Percentiles rank a stretch among this genome's conserved stretches.
These are phyloP conservation scores for Clonostachys sp. DNA, from an alignment of 2,329 filamentous ascomycete species.

Conservation along the genomic window DNA sequence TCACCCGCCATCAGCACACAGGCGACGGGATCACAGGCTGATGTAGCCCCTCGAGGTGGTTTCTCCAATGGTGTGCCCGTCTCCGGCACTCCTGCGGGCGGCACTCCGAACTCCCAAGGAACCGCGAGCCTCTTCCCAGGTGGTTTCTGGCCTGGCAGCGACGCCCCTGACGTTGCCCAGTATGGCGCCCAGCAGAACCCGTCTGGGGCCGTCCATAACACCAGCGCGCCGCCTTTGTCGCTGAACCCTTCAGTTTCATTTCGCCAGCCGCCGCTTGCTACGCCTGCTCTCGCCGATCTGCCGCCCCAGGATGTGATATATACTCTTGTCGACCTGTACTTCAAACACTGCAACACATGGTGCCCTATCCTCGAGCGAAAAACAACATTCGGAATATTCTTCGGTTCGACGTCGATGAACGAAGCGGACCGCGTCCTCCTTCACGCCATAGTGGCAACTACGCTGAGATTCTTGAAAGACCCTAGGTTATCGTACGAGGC, in stretches of 20 bases:
- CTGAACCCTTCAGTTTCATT: not conserved
- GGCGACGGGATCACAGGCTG: slow-evolving; percentile 15
- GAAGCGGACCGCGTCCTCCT: slow-evolving; percentile 33
- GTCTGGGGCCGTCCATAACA: not conserved
- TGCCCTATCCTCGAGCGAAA: slow-evolving; percentile 38
- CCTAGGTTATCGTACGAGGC: slow-evolving; percentile 27
- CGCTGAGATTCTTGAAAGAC: slow-evolving; percentile 34
- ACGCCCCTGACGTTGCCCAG: slow-evolving; percentile 3
- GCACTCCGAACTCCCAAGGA: slow-evolving; percentile 4
- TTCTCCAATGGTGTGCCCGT: not conserved
- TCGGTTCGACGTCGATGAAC: slow-evolving; percentile 29
- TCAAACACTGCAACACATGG: slow-evolving; percentile 62
- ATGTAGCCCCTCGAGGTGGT: not conserved
- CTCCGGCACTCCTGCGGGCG: slow-evolving; percentile 1
- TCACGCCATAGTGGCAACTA: slow-evolving; percentile 37
- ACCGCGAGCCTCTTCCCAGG: not conserved
- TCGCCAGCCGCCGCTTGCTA: not conserved
- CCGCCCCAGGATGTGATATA: slow-evolving; percentile 58
- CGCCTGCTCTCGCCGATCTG: slow-evolving; percentile 31
- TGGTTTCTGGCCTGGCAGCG: slow-evolving; percentile 3
- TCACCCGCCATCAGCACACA: slow-evolving; percentile 30
- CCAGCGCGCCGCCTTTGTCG: not conserved
- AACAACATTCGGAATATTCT: slow-evolving; percentile 31
- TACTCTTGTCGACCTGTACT: slow-evolving; percentile 55
- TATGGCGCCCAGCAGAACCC: not conserved